phyloP scores from a whole-genome alignment of 371 early-diverging fungal genomes.

The Globomyces sp. region DNA sequence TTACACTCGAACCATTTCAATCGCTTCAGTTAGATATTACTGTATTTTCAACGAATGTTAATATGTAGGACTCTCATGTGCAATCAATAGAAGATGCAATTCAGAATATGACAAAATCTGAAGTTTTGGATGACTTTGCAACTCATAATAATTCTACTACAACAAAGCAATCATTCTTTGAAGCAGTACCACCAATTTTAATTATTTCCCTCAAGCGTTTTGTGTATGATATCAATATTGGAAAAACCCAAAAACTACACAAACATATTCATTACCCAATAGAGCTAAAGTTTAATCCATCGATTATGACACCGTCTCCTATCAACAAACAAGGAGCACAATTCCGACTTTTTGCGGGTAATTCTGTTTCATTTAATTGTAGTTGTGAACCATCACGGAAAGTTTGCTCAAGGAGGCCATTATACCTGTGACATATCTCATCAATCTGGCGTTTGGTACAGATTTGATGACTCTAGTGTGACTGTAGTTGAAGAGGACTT shows the following conservation, averaged over 20 bases:
- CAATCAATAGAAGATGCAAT: conserved; percentile 84
- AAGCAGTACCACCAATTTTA: conserved; percentile 85
- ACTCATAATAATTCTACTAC: conserved; percentile 47
- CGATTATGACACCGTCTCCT: conserved; percentile 56
- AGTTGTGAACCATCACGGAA: conserved; percentile 96
- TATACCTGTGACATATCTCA: conserved; percentile 90
- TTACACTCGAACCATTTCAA: conserved; percentile 85
- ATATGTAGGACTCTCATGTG: conserved; percentile 37
- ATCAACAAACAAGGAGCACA: neutral
- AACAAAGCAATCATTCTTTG: conserved; percentile 82
- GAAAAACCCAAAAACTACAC: conserved; percentile 80
- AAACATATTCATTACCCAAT: conserved; percentile 78
- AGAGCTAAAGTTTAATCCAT: conserved; percentile 66
- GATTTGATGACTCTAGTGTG: conserved; percentile 86
- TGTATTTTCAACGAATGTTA: conserved; percentile 29
- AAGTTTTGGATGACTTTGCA: conserved; percentile 67
- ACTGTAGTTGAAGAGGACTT: conserved; percentile 61
- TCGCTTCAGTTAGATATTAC: conserved; percentile 85
- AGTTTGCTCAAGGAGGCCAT: conserved; percentile 88
- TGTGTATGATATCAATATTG: conserved; percentile 70
- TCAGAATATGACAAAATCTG: conserved; percentile 67
- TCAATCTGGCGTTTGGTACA: conserved; percentile 80
- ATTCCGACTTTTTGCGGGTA: conserved; percentile 45
- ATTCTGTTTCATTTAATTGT: conserved; percentile 13
- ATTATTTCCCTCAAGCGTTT: conserved; percentile 95